A percentile compares a stretch with the other conserved stretches of the same genome.
phyloP scores from a whole-genome alignment of 305 asterid genomes.

The Withania somnifera region DNA sequence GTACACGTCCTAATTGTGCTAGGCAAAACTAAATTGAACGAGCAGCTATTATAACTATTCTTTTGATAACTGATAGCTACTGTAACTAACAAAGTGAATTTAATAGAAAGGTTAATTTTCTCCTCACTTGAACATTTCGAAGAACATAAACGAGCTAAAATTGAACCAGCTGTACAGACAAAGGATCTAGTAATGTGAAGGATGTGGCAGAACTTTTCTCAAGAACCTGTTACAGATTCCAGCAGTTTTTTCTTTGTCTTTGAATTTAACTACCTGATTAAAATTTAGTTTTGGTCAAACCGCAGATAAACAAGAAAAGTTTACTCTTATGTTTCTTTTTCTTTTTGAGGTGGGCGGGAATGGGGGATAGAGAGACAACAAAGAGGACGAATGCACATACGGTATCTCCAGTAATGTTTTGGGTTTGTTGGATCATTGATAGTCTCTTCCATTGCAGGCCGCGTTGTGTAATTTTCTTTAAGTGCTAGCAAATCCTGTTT shows the following conservation, averaged over 20 bases:
- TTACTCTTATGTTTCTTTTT: neutral
- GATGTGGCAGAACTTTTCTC: neutral
- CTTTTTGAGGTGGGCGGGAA: neutral
- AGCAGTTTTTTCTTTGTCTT: neutral
- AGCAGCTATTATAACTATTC: no score
- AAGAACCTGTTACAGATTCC: neutral
- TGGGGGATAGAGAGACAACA: neutral
- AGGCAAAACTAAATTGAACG: neutral
- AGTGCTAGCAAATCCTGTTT: slow-evolving; percentile 81
- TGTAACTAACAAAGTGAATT: neutral
- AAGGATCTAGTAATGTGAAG: neutral
- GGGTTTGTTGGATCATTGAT: slow-evolving; percentile 97
- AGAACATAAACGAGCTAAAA: neutral
- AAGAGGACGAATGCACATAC: slow-evolving; percentile 33
- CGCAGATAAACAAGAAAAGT: neutral
- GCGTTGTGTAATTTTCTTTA: slow-evolving; percentile 73
- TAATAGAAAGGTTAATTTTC: neutral
- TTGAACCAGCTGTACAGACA: neutral
- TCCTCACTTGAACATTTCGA: neutral
- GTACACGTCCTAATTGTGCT: neutral
- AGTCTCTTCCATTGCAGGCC: slow-evolving; percentile 89
- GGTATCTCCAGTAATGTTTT: slow-evolving; percentile 89
- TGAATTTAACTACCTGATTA: neutral
- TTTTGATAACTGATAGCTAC: no score
- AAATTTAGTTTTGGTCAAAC: neutral